These are phyloP conservation scores for Discostella pseudostelligera DNA, from an alignment of 108 stramenopile genomes.

Conservation along the genomic window DNA sequence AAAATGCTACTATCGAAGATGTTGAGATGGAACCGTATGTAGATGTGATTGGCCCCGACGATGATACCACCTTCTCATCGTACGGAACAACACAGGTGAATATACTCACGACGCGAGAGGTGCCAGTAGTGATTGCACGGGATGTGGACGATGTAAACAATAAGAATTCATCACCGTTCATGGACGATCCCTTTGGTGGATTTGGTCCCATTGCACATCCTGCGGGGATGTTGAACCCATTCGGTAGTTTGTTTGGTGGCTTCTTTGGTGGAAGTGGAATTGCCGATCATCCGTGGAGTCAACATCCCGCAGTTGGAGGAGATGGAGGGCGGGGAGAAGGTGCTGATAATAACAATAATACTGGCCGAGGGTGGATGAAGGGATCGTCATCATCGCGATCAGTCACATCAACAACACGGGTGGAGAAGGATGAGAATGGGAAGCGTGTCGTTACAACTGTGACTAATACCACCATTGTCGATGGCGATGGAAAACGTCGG, in stretches of 20 bases:
- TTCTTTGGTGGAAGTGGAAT: constrained; percentile 27
- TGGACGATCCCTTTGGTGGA: constrained; percentile 40
- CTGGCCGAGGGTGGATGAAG: constrained; percentile 10
- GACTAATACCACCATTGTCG: constrained; percentile 32
- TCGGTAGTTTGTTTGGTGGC: constrained; percentile 36
- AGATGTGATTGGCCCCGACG: neutral
- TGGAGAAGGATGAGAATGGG: constrained; percentile 34
- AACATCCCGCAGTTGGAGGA: neutral
- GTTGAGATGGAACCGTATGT: neutral
- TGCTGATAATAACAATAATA: neutral
- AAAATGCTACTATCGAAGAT: constrained; percentile 4
- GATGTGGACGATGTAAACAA: neutral
- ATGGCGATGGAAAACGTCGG: constrained; percentile 28
- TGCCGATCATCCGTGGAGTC: neutral
- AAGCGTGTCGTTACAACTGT: constrained; percentile 34
- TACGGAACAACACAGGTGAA: constrained; percentile 43
- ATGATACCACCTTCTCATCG: constrained; percentile 20
- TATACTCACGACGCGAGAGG: constrained; percentile 28
- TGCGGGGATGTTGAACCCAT: constrained; percentile 38
- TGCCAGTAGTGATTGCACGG: constrained; percentile 16
- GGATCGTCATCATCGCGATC: constrained; percentile 31
- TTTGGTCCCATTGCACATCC: constrained; percentile 26
- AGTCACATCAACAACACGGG: constrained; percentile 8
- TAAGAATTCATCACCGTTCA: neutral
- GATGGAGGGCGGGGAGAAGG: neutral